phyloP scores from a whole-genome alignment of 257 asterid species.

The Solanum megistacrolobum region DNA sequence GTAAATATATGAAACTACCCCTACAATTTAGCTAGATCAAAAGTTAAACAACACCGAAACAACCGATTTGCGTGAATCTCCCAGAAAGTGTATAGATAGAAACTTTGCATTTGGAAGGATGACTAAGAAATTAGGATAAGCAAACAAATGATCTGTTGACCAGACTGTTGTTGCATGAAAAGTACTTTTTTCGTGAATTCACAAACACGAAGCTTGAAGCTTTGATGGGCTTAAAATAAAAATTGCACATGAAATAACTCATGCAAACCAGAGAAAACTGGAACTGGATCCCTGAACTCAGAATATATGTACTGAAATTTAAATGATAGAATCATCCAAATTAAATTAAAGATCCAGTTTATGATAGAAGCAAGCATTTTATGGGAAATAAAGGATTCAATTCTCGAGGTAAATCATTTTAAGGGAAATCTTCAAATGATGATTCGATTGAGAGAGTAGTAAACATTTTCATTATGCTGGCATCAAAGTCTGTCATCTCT shows the following conservation, averaged over 20 bases:
- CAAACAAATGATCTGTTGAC: neutral
- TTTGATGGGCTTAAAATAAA: neutral
- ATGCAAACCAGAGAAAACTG: neutral
- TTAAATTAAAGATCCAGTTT: neutral
- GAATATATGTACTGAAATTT: no score
- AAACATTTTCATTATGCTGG: neutral
- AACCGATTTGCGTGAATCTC: no score
- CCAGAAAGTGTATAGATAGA: neutral
- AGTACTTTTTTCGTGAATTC: neutral
- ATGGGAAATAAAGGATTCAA: neutral
- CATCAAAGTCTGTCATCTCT: neutral
- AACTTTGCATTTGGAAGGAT: neutral
- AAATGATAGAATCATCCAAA: neutral
- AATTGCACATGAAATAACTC: neutral
- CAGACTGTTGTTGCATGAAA: neutral
- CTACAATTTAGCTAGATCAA: no score
- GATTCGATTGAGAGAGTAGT: neutral
- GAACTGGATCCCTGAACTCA: neutral
- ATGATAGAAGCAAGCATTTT: neutral
- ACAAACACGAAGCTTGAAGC: no score
- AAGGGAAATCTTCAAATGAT: neutral
- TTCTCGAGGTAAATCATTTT: neutral
- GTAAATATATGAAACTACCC: no score
- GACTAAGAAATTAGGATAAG: neutral
- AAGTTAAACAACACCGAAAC: no score